Evolutionary conservation across 2,329 filamentous ascomycete species (phyloP).

Genomic region (Septoria linicola): DNA sequence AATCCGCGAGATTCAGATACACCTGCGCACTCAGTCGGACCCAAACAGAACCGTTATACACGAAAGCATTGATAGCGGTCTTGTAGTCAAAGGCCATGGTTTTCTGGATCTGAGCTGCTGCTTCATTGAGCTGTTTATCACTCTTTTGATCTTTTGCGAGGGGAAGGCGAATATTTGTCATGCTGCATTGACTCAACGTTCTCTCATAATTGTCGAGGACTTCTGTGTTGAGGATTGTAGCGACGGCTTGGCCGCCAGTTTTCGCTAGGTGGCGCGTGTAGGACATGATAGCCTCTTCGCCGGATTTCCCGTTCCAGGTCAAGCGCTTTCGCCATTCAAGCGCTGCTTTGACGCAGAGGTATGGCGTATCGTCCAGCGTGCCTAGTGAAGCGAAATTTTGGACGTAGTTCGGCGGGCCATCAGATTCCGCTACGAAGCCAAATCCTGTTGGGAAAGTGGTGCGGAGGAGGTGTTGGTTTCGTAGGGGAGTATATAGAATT

Average conservation of each 20-base stretch:
- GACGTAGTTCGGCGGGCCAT: conserved; percentile 32
- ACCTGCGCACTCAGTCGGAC: conserved; percentile 73
- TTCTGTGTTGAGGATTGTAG: conserved; percentile 65
- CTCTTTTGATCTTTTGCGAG: conserved; percentile 50
- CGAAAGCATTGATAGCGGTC: conserved; percentile 67
- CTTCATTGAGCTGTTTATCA: conserved; percentile 20
- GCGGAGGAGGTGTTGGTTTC: conserved; percentile 73
- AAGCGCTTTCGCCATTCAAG: conserved; percentile 65
- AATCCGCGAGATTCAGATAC: conserved; percentile 75
- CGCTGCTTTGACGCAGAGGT: conserved; percentile 68
- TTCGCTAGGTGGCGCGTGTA: conserved; percentile 65
- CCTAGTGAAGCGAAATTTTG: conserved; percentile 69
- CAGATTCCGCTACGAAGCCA: conserved; percentile 56
- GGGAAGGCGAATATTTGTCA: conserved; percentile 65
- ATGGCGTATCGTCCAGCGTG: conserved; percentile 71
- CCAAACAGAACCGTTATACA: conserved; percentile 64
- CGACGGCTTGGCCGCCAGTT: conserved; percentile 60
- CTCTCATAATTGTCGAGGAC: conserved; percentile 65
- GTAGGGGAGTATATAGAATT: conserved; percentile 71
- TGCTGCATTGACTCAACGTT: conserved; percentile 61
- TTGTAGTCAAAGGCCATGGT: conserved; percentile 57
- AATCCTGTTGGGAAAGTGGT: conserved; percentile 77
- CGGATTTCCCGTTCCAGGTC: conserved; percentile 39
- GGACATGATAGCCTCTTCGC: conserved; percentile 66
- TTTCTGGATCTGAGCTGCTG: conserved; percentile 41